Evolutionary conservation across 306 rosid species (phyloP).

Genomic region (Pterocarpus santalinus): DNA sequence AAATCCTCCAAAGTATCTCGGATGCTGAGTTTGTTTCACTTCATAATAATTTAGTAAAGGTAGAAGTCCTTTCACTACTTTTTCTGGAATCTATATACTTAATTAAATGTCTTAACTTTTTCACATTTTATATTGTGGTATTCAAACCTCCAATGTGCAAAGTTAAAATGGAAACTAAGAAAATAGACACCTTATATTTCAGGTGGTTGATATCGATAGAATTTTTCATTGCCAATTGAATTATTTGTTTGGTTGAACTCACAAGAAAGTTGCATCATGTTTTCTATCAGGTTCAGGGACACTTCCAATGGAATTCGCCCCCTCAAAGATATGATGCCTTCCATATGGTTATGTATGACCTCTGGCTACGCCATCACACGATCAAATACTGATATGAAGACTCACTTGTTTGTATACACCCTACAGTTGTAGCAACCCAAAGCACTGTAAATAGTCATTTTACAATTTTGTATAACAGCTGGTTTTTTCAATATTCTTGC

Average conservation of each 20-base stretch:
- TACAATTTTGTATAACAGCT: slow-evolving; percentile 41
- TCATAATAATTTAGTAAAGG: slow-evolving; percentile 83
- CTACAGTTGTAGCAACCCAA: slow-evolving; percentile 52
- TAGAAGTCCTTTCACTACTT: slow-evolving; percentile 44
- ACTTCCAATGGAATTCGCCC: slow-evolving; percentile 95
- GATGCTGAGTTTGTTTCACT: slow-evolving; percentile 71
- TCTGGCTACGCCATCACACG: slow-evolving; percentile 90
- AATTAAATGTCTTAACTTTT: background rate
- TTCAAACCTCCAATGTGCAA: background rate
- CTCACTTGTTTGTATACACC: slow-evolving; percentile 53
- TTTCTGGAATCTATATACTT: background rate
- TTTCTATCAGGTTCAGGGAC: slow-evolving; percentile 82
- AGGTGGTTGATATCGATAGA: slow-evolving; percentile 14
- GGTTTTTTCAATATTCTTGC: slow-evolving; percentile 44
- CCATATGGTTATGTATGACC: slow-evolving; percentile 97
- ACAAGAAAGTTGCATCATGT: slow-evolving; percentile 41
- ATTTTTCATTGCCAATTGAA: slow-evolving; percentile 32
- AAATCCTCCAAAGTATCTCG: slow-evolving; percentile 79
- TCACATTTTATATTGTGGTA: background rate
- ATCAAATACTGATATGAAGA: slow-evolving; percentile 69
- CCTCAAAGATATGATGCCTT: slow-evolving; percentile 83
- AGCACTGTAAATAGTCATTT: slow-evolving; percentile 57
- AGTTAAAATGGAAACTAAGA: slow-evolving; percentile 9
- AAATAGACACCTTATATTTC: slow-evolving; percentile 8
- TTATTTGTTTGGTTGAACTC: slow-evolving; percentile 37